A percentile compares a stretch with the other conserved stretches of the same genome.
phyloP scores from a whole-genome alignment of 805 yeast species.

The Yarrowia sp. region DNA sequence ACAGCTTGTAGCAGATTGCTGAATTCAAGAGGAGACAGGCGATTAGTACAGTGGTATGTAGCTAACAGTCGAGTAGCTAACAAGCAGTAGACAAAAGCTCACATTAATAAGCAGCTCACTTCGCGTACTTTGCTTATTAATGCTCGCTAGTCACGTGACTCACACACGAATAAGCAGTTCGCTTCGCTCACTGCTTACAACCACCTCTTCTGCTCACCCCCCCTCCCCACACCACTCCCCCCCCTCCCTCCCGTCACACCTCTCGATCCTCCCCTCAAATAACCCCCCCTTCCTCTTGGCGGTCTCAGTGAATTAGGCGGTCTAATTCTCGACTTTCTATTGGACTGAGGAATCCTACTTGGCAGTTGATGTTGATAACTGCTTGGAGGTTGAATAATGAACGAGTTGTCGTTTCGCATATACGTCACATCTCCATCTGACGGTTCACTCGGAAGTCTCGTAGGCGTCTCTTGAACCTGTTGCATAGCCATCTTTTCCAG shows the following conservation, averaged over 20 bases:
- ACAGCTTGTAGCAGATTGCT: no score
- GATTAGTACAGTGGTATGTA: no score
- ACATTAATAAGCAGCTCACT: background rate
- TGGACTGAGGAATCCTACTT: slow-evolving; percentile 5
- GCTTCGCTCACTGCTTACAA: background rate
- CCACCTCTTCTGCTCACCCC: slow-evolving; percentile 2
- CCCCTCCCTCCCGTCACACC: slow-evolving; percentile 8
- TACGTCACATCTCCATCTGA: slow-evolving; percentile 20
- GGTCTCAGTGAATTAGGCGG: slow-evolving; percentile 8
- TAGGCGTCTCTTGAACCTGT: slow-evolving; percentile 16
- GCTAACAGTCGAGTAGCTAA: no score
- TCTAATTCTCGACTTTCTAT: background rate
- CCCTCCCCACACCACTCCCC: background rate
- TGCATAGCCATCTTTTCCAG: background rate
- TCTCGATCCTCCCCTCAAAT: background rate
- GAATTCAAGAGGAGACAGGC: no score
- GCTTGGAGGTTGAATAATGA: slow-evolving; percentile 15
- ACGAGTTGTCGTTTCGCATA: slow-evolving; percentile 18
- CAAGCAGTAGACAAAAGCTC: no score
- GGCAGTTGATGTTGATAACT: background rate
- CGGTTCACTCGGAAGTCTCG: slow-evolving; percentile 9
- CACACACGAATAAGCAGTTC: background rate
- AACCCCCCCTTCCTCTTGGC: background rate
- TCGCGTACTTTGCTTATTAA: no score
- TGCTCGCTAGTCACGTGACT: background rate